Evolutionary conservation across 2,329 filamentous ascomycete species (phyloP).

Genomic region (Trichoderma brevicompactum): DNA sequence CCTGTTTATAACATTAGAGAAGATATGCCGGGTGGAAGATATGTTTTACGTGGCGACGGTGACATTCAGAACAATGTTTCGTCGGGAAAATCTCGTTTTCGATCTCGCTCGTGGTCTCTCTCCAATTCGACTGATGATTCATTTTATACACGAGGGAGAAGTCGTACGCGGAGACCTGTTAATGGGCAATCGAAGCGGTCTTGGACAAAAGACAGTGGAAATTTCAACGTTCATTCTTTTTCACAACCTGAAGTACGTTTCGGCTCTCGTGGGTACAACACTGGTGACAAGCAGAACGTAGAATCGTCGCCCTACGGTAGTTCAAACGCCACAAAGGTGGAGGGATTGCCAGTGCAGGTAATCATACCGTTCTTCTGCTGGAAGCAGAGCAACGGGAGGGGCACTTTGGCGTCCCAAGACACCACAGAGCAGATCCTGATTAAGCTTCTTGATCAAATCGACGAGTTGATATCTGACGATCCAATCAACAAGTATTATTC

Average conservation of each 20-base stretch:
- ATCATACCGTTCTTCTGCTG: constrained; percentile 7
- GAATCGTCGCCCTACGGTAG: neutral
- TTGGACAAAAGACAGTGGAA: neutral
- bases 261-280: neutral
- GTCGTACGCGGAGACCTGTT: neutral
- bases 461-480: neutral
- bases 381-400: neutral
- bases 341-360: neutral
- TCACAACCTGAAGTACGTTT: neutral
- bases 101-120: neutral
- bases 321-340: constrained; percentile 9
- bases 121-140: neutral
- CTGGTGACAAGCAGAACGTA: neutral
- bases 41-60: neutral
- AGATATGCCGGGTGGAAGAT: neutral
- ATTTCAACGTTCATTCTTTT: neutral
- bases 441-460: constrained; percentile 5
- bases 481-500: constrained; percentile 4
- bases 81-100: neutral
- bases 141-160: neutral
- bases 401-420: neutral
- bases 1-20: accelerated
- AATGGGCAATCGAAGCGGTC: neutral
- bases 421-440: neutral
- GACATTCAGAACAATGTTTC: neutral